Evolutionary conservation across 78 protist species (phyloP).

Genomic region (Cyanophora paradoxa): DNA sequence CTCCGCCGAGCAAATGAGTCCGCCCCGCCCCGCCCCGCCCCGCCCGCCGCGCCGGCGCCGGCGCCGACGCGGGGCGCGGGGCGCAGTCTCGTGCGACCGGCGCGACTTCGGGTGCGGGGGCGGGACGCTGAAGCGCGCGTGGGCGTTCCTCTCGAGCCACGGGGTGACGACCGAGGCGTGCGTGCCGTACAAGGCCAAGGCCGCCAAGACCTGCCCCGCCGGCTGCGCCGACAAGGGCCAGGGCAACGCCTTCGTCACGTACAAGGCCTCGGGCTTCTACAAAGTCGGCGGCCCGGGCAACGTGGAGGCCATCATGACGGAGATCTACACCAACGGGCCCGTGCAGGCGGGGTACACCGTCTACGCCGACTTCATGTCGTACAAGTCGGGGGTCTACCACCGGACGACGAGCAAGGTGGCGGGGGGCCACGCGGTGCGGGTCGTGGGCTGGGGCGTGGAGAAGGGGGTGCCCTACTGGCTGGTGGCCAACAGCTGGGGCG

Average conservation of each 20-base stretch:
- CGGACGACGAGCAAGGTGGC: constrained; percentile 14
- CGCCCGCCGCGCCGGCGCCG: no score
- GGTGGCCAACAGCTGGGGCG: constrained; percentile 63
- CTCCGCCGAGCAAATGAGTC: no score
- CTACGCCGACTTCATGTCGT: constrained; percentile 48
- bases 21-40: no score
- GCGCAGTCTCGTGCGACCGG: no score
- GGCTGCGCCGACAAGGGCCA: neutral
- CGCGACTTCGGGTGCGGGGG: no score
- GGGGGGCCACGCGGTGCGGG: constrained; percentile 63
- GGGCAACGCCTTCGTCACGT: neutral
- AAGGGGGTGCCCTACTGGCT: constrained; percentile 62
- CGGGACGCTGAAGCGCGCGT: constrained; percentile 30
- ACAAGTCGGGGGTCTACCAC: constrained; percentile 57
- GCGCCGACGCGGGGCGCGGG: no score
- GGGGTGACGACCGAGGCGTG: constrained; percentile 25
- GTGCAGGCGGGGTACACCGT: constrained; percentile 38
- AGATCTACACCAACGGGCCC: constrained; percentile 45
- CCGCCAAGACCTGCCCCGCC: neutral
- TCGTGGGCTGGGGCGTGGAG: constrained; percentile 55
- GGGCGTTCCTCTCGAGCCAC: constrained; percentile 12
- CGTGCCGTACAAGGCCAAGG: constrained; percentile 33
- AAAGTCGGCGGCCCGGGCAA: neutral
- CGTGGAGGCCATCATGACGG: constrained; percentile 3
- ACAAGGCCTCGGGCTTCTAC: constrained; percentile 11